These are phyloP conservation scores for Tetrahymena borealis DNA, from an alignment of 73 alveolate species.

Conservation along the genomic window DNA sequence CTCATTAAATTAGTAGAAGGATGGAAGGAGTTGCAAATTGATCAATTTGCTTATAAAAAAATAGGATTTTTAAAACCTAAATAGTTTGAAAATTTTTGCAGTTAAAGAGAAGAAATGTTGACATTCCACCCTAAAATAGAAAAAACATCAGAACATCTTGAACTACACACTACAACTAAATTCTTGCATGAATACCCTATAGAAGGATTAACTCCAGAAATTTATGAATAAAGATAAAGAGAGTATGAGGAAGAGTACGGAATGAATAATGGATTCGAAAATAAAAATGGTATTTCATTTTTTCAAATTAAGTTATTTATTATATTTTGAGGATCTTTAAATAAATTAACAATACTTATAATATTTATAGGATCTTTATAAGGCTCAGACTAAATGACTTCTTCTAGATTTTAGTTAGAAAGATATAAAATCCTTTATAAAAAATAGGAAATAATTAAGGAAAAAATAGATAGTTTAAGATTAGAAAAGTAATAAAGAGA, in stretches of 20 bases:
- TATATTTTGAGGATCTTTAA: not conserved
- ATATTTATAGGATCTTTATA: not conserved
- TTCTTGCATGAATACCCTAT: not conserved
- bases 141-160: not conserved
- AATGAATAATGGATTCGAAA: not conserved
- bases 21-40: not conserved
- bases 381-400: not conserved
- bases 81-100: not conserved
- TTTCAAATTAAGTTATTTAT: not conserved
- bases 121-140: not conserved
- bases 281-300: not conserved
- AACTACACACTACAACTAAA: not conserved
- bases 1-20: not conserved
- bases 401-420: not conserved
- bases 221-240: not conserved
- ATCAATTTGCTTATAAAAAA: not conserved
- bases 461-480: not conserved
- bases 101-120: not conserved
- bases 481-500: not conserved
- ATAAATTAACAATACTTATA: not conserved
- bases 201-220: not conserved
- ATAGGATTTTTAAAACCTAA: not conserved
- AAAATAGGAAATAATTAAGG: not conserved
- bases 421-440: not conserved
- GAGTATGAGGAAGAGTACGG: not conserved